phyloP scores from a whole-genome alignment of 148 eudicot species.

The Fagopyrum homotropicum region DNA sequence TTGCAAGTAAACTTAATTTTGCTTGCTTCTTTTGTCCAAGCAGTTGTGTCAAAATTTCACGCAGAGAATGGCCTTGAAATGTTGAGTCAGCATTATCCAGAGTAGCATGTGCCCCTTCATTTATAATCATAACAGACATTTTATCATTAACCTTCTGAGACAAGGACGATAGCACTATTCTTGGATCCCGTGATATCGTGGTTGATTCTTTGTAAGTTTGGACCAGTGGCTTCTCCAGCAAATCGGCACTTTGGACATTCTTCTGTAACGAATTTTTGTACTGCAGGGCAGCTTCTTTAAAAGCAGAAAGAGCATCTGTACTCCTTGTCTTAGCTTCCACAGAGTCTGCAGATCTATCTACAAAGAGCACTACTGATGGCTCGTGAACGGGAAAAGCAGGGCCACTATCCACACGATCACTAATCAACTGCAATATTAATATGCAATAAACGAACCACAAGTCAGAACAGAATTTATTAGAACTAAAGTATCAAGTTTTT shows the following conservation, averaged over 20 bases:
- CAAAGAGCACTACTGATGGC: conserved; percentile 72
- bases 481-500: background rate
- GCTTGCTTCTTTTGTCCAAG: conserved; percentile 41
- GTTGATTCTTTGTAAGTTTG: conserved; percentile 30
- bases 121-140: conserved; percentile 53
- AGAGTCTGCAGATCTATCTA: conserved; percentile 67
- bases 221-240: conserved; percentile 23
- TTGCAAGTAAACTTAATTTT: conserved; percentile 73
- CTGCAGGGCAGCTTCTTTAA: conserved; percentile 53
- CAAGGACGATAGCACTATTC: conserved; percentile 29
- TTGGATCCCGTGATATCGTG: conserved; percentile 24
- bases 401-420: conserved; percentile 35
- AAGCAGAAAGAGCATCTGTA: conserved; percentile 48
- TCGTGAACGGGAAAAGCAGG: conserved; percentile 55
- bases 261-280: conserved; percentile 20
- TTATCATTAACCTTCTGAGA: conserved; percentile 46
- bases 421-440: conserved; percentile 54
- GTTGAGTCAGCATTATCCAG: conserved; percentile 33
- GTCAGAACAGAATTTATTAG: background rate
- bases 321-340: conserved; percentile 39
- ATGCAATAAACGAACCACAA: background rate
- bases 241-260: conserved; percentile 19
- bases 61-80: conserved; percentile 56
- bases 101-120: conserved; percentile 50
- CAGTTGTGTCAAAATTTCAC: conserved; percentile 55